These are phyloP conservation scores for Cadophora malorum DNA, from an alignment of 2,329 filamentous ascomycete genomes.

Conservation along the genomic window DNA sequence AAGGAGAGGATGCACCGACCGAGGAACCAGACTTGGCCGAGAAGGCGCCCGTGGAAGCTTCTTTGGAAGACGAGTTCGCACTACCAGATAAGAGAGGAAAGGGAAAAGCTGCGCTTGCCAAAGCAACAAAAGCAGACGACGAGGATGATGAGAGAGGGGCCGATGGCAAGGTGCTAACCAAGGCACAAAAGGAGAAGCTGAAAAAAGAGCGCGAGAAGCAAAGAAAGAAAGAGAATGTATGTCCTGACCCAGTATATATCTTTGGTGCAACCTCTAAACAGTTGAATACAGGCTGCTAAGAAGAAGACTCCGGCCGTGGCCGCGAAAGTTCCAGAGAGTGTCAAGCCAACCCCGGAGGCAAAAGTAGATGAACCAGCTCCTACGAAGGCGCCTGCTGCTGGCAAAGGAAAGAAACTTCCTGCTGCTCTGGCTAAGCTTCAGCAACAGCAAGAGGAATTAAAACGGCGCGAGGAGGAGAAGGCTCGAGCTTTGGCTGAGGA, in stretches of 20 bases:
- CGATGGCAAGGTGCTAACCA: slow-evolving; percentile 80
- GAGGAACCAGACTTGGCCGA: slow-evolving; percentile 55
- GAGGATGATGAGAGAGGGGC: slow-evolving; percentile 59
- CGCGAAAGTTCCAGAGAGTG: slow-evolving; percentile 62
- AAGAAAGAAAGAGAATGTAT: slow-evolving; percentile 95
- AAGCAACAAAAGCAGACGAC: slow-evolving; percentile 49
- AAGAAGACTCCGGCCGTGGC: slow-evolving; percentile 71
- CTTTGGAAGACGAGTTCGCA: slow-evolving; percentile 84
- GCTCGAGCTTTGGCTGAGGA: slow-evolving; percentile 66
- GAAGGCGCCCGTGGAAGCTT: slow-evolving; percentile 83
- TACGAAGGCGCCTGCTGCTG: slow-evolving; percentile 55
- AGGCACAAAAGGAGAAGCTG: slow-evolving; percentile 97
- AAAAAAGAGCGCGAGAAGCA: slow-evolving; percentile 99
- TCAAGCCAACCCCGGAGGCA: slow-evolving; percentile 57
- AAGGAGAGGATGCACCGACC: slow-evolving; percentile 66
- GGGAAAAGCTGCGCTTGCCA: slow-evolving; percentile 62
- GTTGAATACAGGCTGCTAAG: slow-evolving; percentile 69
- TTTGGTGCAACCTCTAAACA: background rate
- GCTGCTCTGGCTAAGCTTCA: slow-evolving; percentile 75
- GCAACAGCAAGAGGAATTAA: slow-evolving; percentile 83
- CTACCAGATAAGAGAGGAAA: slow-evolving; percentile 77
- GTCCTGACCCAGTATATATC: slow-evolving; percentile 34
- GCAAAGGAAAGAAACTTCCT: slow-evolving; percentile 91
- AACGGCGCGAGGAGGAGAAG: slow-evolving; percentile 67
- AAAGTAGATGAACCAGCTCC: slow-evolving; percentile 54